These are phyloP conservation scores for Penicillium rolfsii DNA, from an alignment of 2,329 filamentous ascomycete genomes.

Conservation along the genomic window DNA sequence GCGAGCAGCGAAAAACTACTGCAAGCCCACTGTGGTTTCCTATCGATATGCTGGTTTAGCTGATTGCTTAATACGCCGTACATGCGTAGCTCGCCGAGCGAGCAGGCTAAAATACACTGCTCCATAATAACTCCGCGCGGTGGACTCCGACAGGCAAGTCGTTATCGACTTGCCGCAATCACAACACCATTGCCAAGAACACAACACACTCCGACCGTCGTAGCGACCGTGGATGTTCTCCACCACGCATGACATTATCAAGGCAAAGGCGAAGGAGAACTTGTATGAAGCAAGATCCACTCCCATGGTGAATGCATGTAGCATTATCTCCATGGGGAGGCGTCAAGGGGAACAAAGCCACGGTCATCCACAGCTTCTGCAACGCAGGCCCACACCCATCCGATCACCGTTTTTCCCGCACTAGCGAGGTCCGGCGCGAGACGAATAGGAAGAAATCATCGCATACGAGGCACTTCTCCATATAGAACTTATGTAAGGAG, in stretches of 20 bases:
- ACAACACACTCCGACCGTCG: not conserved
- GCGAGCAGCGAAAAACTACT: not conserved
- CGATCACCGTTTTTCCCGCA: constrained; percentile 19
- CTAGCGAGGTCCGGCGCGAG: not conserved
- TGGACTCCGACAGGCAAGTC: constrained; percentile 4
- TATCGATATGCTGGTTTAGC: not conserved
- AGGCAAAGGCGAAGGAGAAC: not conserved
- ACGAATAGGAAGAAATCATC: constrained; percentile 3
- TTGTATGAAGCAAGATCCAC: not conserved
- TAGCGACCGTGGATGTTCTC: not conserved
- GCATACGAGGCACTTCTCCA: constrained; percentile 8
- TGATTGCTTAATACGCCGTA: not conserved
- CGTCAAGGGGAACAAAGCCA: not conserved
- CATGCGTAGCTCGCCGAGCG: not conserved
- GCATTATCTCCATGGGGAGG: not conserved
- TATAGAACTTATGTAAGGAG: not conserved
- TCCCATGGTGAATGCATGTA: not conserved
- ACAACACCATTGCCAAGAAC: not conserved
- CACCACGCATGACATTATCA: not conserved
- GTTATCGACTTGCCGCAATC: not conserved
- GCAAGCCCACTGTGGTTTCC: not conserved
- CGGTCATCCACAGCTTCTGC: constrained; percentile 1
- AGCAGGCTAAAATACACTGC: not conserved
- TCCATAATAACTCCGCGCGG: not conserved
- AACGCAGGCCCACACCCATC: constrained; percentile 10